Conservation (phyloP, 2,329 filamentous ascomycete genomes). For the Penicillium sp. region DNA sequence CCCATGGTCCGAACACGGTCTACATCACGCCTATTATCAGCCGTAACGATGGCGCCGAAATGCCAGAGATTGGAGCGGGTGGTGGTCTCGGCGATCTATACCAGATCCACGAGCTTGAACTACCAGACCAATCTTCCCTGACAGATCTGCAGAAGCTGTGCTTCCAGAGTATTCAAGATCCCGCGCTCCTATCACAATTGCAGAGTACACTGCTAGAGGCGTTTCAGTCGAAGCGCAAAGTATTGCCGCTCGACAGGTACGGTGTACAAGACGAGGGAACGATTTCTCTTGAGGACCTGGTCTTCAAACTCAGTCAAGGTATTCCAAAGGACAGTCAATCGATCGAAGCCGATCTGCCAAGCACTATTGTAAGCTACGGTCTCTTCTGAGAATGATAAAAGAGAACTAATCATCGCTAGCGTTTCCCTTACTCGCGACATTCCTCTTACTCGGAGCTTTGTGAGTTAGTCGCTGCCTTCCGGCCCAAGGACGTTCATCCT, state of each 20-base stretch:
- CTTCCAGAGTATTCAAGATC: conserved; percentile 34
- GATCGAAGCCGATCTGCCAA: conserved; percentile 18
- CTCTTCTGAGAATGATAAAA: neutral
- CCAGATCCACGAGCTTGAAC: conserved; percentile 60
- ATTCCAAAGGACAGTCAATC: conserved; percentile 3
- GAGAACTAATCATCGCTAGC: conserved; percentile 28
- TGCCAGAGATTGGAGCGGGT: conserved; percentile 69
- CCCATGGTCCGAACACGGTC: conserved; percentile 52
- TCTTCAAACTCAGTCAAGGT: conserved; percentile 28
- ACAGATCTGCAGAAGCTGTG: conserved; percentile 52
- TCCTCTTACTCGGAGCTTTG: conserved; percentile 79
- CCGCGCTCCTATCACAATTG: conserved; percentile 23
- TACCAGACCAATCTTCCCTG: conserved; percentile 46
- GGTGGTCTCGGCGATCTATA: conserved; percentile 72
- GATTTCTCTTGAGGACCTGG: conserved; percentile 35
- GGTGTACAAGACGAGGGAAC: conserved; percentile 35
- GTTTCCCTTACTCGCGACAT: conserved; percentile 83
- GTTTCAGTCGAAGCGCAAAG: conserved; percentile 30
- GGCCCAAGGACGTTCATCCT: conserved; percentile 70
- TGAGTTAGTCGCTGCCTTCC: conserved; percentile 60
- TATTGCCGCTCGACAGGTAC: conserved; percentile 36
- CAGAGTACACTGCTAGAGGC: conserved; percentile 30
- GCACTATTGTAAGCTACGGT: conserved; percentile 32
- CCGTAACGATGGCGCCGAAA: conserved; percentile 53
- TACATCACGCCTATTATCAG: conserved; percentile 74